Evolutionary conservation across 1,284 basidiomycete species (phyloP), one percentile per base, ranked within the genome.

Genomic region (Cutaneotrichosporon spelunceum): DNA sequence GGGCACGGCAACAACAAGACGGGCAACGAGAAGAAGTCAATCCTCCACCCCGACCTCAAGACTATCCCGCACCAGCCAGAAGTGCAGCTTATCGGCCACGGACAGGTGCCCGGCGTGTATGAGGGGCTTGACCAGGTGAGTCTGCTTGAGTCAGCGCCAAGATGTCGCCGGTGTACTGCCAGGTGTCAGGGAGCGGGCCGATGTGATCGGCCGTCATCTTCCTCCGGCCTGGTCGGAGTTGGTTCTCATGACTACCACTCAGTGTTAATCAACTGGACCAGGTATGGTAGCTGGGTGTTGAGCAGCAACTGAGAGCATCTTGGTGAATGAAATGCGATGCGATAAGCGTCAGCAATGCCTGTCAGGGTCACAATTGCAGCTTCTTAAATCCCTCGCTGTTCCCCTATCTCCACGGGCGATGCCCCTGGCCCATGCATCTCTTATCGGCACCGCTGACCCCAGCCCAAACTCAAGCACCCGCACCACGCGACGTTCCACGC

Each of bases 401-500:
- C 10, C 45, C 45, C n/a, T 48, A 26, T 36, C 34, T 36, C 34
- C 6, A 16, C 11, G 4, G 34, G 6, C 34, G 11, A 13, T 13
- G 34, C 34, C 34, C 34, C 34, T 36, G 34, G 11, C 34, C 34
- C 34, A 16, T 16, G 6, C 34, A 7, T 5, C 34, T 5, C 34
- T 33, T 11, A 11, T 16, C 11, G 34, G 16, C 13, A 16, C 39
- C 36, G 13, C 30, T 44, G 7, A 56, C 50, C 21, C 2, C 65
- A 79, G 69, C 78, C 80, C 33, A 72, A 81, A 66, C 77, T 83
- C 54, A 84, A 83, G 77, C 88, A 95, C 79, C 93, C 92, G 1
- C 87, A 86, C 56, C 93, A 96, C 79, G 87, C 82, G 45, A 90
- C 89, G 1, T 96, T 96, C 80, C 93, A 96, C 82, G 91, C 90